A percentile compares a stretch with the other conserved stretches of the same genome.
Conservation (phyloP, 805 yeast genomes). For the Teunomyces panamensis region DNA sequence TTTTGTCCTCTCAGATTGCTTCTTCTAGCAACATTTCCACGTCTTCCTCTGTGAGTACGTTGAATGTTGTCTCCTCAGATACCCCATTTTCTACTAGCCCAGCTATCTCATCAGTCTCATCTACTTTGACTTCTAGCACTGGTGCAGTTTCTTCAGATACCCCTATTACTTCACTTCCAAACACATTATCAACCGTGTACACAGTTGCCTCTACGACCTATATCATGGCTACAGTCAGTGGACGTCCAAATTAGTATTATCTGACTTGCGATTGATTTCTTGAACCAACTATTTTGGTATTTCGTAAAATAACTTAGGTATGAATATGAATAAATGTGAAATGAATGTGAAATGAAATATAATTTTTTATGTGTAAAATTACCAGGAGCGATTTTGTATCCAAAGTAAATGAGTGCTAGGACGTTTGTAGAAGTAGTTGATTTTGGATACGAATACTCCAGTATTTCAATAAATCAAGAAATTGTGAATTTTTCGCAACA, state of each 20-base stretch:
- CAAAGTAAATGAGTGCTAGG: no score
- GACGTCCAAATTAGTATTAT: not conserved
- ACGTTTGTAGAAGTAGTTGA: no score
- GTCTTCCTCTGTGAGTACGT: not conserved
- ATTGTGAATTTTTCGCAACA: not conserved
- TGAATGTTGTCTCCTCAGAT: no score
- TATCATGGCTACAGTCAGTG: conserved; percentile 3
- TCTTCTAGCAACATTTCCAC: not conserved
- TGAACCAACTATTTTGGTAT: no score
- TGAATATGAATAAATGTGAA: not conserved
- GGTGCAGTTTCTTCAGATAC: not conserved
- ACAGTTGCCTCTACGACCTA: conserved; percentile 6
- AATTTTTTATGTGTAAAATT: no score
- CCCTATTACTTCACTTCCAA: not conserved
- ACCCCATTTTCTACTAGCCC: not conserved
- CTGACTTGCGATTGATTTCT: not conserved
- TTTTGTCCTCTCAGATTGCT: not conserved
- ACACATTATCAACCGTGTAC: conserved; percentile 5
- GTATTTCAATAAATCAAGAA: no score
- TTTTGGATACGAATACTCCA: no score
- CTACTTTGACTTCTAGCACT: not conserved
- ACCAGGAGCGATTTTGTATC: no score
- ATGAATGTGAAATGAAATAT: not conserved
- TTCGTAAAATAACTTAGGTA: not conserved
- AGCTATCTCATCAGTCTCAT: not conserved